Percentiles rank a stretch among this genome's conserved stretches.
These are phyloP conservation scores for Drosera spatulata DNA, from an alignment of 179 eudicot genomes.

Conservation along the genomic window DNA sequence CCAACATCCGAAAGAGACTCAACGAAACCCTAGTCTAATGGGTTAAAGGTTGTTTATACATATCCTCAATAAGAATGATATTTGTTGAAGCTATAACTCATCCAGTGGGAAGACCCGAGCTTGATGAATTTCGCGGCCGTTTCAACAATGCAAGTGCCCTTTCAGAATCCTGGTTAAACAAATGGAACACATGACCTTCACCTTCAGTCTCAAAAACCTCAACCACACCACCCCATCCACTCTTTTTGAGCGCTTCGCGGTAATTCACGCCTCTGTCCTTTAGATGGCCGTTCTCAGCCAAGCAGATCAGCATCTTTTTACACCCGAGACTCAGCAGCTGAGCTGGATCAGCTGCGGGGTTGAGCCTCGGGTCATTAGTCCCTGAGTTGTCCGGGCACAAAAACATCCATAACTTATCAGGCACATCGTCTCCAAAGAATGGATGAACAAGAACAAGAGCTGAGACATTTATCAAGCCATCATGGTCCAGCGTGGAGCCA, in stretches of 20 bases:
- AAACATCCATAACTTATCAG: neutral
- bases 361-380: neutral
- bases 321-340: neutral
- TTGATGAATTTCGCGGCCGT: neutral
- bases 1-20: too few species aligned
- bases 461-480: slow-evolving; percentile 1
- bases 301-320: slow-evolving; percentile 3
- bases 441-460: slow-evolving; percentile 33
- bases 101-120: too few species aligned
- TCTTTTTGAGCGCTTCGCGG: slow-evolving; percentile 2
- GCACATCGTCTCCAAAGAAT: slow-evolving; percentile 28
- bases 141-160: neutral
- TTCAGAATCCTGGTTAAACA: neutral
- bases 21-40: too few species aligned
- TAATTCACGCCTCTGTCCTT: neutral
- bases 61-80: too few species aligned
- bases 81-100: too few species aligned
- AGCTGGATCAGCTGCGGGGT: neutral
- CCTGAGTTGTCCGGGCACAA: neutral
- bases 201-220: slow-evolving; percentile 5
- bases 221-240: slow-evolving; percentile 9
- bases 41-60: too few species aligned
- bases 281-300: neutral
- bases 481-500: slow-evolving; percentile 4
- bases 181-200: slow-evolving; percentile 1